Conservation (phyloP, 2,329 filamentous ascomycete species). For the Microdochium nivale region DNA sequence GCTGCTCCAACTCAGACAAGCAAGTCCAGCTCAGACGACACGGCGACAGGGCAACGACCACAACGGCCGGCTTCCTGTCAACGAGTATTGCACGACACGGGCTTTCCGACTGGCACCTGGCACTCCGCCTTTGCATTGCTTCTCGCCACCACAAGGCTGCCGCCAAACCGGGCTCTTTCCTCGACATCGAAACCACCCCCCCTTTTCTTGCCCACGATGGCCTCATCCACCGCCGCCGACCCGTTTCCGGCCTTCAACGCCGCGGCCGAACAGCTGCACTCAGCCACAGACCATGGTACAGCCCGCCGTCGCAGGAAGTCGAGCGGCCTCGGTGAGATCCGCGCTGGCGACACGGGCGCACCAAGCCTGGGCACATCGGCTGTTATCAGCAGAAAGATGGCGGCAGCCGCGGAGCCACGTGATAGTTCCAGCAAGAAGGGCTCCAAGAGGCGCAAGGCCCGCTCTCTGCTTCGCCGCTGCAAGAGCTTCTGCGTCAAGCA, state of each 20-base stretch:
- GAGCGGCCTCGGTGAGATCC: conserved; percentile 45
- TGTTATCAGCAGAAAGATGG: conserved; percentile 32
- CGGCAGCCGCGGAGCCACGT: conserved; percentile 17
- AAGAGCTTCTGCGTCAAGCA: conserved; percentile 45
- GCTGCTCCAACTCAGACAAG: too few species aligned
- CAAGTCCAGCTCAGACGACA: too few species aligned
- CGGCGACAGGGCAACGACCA: too few species aligned
- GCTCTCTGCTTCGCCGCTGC: conserved; percentile 43
- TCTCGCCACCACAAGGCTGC: background rate
- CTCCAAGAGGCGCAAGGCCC: conserved; percentile 47
- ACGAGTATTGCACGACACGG: too few species aligned
- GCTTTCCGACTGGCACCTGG: too few species aligned
- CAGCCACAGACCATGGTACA: conserved; percentile 23
- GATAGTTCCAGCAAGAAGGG: conserved; percentile 19
- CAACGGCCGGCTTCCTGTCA: too few species aligned
- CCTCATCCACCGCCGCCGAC: conserved; percentile 27
- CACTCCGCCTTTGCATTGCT: background rate
- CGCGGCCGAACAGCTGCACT: conserved; percentile 38
- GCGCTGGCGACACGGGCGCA: conserved; percentile 46
- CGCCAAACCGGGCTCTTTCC: background rate
- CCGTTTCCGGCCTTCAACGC: conserved; percentile 48
- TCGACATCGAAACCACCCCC: background rate
- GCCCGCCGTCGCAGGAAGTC: conserved; percentile 46
- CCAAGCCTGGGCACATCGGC: conserved; percentile 38
- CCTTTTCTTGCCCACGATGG: conserved; percentile 23